Base-by-base conservation (phyloP, 345 rosid genomes). In the Camelina hispida region DNA sequence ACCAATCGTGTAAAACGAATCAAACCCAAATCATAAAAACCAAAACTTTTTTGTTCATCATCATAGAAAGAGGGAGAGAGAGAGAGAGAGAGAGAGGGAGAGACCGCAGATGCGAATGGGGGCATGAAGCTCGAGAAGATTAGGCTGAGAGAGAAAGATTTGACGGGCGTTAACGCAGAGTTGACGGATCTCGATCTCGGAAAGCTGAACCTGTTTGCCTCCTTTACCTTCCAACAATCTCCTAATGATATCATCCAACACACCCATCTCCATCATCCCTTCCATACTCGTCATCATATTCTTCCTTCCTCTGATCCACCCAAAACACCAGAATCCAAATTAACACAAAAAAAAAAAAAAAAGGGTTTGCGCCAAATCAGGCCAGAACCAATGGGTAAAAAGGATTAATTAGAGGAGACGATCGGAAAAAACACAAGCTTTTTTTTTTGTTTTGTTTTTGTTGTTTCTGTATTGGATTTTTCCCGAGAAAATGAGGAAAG, bases 121-220 rank as follows among this genome's bases (percentile, higher is more conserved):
- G 74, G 98, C 96, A 75, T 77, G 87, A 37, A 93, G 65, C 81
- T 87, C 85, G 83, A 93, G 87, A 77, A 95, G 98, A 76, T 57
- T 85, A 17, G 99, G 97, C 77, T 91, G 88, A 51, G 94, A 84
- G 23, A 91, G 88, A 85, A 96, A 87, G 83, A 91, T 88, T 84
- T 96, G 96, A 59, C 98, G 89, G 51, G 99, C 92, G 81, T 88
- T 93, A 79, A 90, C 81, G 70, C 99, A 96, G 25, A 96, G 91
- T 84, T 91, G 99, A 68, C 99, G 97, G 89, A 96, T 93, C 89
- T 96, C 99, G 51, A 83, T 83, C 83, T 96, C 99, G 0, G 99
- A 96, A 17, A 93, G 87, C 89, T 93, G 98, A 53, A 91, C 99
- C 75, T 93, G 99, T 74, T 88, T 93, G 9, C 91, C 88, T 66